These are phyloP conservation scores for Raphanus raphanistrum DNA, from an alignment of 345 rosid species.

Conservation along the genomic window DNA sequence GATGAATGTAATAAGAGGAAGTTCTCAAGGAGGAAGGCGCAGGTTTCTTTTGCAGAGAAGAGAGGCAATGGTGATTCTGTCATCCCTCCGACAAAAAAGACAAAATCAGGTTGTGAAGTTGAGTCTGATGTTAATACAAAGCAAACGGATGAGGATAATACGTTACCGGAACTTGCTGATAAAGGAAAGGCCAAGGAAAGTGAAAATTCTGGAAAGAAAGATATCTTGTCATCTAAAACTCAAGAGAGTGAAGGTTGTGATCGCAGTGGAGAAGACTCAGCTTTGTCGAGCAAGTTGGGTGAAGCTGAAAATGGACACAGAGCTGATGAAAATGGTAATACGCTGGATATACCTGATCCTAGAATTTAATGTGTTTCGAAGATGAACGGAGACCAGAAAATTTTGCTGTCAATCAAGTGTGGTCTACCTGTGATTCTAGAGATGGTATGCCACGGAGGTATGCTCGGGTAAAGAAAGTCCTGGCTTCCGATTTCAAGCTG, in stretches of 20 bases:
- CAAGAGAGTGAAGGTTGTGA: constrained; percentile 30
- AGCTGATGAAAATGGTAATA: constrained; percentile 21
- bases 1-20: constrained; percentile 41
- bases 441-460: constrained; percentile 90
- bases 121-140: constrained; percentile 16
- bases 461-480: constrained; percentile 59
- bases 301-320: constrained; percentile 30
- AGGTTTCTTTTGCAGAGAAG: constrained; percentile 37
- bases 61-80: constrained; percentile 41
- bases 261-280: constrained; percentile 39
- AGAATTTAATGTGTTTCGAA: constrained; percentile 64
- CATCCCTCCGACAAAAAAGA: constrained; percentile 43
- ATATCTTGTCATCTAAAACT: constrained; percentile 29
- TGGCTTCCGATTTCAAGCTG: constrained; percentile 54
- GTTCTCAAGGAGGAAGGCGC: constrained; percentile 56
- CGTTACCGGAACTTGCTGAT: constrained; percentile 27
- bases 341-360: constrained; percentile 51
- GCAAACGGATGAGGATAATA: constrained; percentile 24
- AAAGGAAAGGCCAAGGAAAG: constrained; percentile 31
- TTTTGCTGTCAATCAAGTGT: constrained; percentile 64
- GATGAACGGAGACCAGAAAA: constrained; percentile 40
- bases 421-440: constrained; percentile 73
- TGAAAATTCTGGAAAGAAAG: constrained; percentile 29
- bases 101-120: constrained; percentile 28
- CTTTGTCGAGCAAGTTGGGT: constrained; percentile 18